Evolutionary conservation across 176 grass and related monocot genomes (phyloP).

Genomic region (Rhynchospora tenuis): DNA sequence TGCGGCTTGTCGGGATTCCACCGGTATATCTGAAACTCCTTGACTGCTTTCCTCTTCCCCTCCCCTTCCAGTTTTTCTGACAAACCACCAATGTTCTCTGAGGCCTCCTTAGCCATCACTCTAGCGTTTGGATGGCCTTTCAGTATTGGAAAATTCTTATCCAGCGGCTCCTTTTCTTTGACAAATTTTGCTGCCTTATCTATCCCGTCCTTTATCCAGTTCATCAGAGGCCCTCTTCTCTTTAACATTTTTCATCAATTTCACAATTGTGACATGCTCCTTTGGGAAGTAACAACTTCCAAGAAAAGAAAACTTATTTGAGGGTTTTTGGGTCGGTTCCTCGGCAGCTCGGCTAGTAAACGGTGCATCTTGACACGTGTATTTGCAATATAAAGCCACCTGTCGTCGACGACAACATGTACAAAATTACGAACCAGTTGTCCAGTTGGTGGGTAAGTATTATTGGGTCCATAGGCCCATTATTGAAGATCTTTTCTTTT

Average conservation of each 20-base stretch:
- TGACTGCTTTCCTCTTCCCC: neutral
- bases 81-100: constrained; percentile 26
- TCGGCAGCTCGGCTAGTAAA: neutral
- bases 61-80: constrained; percentile 1
- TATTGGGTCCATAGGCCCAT: neutral
- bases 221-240: constrained; percentile 9
- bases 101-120: constrained; percentile 31
- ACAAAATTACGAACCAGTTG: neutral
- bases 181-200: constrained; percentile 8
- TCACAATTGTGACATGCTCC: neutral
- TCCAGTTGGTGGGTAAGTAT: neutral
- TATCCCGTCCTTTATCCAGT: constrained; percentile 41
- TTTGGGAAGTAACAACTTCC: neutral
- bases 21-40: constrained; percentile 68
- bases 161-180: constrained; percentile 14
- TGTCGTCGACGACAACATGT: neutral
- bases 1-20: constrained; percentile 58
- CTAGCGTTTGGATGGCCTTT: constrained; percentile 39
- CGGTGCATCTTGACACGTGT: neutral
- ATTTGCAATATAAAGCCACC: neutral
- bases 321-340: neutral
- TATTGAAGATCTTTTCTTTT: neutral
- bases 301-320: neutral
- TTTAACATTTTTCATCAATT: constrained; percentile 4
- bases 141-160: constrained; percentile 43